Evolutionary conservation across 805 yeast species (phyloP).

Genomic region (Metschnikowia vanudenii): DNA sequence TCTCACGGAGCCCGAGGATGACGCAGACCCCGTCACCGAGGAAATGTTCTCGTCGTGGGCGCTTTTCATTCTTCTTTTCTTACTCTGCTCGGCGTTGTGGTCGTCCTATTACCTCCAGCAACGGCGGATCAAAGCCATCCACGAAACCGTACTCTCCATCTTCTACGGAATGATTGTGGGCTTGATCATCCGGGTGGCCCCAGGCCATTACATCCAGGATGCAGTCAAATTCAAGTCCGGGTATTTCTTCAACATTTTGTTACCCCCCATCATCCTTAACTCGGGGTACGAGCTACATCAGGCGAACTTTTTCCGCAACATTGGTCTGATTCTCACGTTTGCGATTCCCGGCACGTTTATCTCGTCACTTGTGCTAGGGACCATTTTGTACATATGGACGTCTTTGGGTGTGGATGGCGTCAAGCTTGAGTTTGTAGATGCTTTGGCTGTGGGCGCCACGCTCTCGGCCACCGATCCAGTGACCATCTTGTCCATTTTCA

Average conservation of each 20-base stretch:
- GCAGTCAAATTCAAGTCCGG: slow-evolving; percentile 93
- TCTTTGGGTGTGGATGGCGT: slow-evolving; percentile 87
- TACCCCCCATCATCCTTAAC: slow-evolving; percentile 95
- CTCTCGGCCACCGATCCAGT: slow-evolving; percentile 98
- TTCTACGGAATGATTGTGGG: slow-evolving; percentile 98
- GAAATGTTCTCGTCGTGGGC: slow-evolving; percentile 99
- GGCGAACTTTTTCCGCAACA: slow-evolving; percentile 88
- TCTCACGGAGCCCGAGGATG: slow-evolving; percentile 56
- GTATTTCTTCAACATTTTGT: slow-evolving; percentile 86
- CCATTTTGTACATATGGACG: slow-evolving; percentile 85
- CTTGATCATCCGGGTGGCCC: slow-evolving; percentile 79
- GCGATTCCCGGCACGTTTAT: slow-evolving; percentile 97
- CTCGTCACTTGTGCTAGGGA: slow-evolving; percentile 88
- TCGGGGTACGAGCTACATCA: slow-evolving; percentile 97
- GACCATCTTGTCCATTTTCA: slow-evolving; percentile 91
- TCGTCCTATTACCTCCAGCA: slow-evolving; percentile 91
- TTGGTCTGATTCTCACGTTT: slow-evolving; percentile 85
- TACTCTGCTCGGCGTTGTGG: slow-evolving; percentile 89
- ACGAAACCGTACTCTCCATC: slow-evolving; percentile 93
- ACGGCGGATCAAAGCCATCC: slow-evolving; percentile 89
- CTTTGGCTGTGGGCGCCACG: slow-evolving; percentile 96
- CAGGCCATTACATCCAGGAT: slow-evolving; percentile 97
- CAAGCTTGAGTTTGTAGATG: slow-evolving; percentile 90
- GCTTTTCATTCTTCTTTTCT: slow-evolving; percentile 74
- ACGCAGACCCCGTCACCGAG: slow-evolving; percentile 81